Evolutionary conservation across 2,329 filamentous ascomycete genomes (phyloP).

Genomic region (Dactylellina leptospora): DNA sequence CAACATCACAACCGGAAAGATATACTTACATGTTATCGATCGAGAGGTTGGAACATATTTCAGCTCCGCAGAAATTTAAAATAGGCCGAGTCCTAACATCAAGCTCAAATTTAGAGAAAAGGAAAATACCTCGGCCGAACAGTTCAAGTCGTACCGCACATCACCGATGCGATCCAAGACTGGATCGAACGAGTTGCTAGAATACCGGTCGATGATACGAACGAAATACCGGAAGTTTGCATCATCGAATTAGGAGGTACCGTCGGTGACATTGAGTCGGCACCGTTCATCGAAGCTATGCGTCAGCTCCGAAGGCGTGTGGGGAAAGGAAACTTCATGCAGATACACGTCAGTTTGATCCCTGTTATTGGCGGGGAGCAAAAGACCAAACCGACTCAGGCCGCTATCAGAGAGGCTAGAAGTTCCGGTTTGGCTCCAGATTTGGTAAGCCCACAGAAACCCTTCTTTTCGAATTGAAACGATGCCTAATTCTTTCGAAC

Average conservation of each 20-base stretch:
- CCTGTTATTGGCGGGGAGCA: conserved; percentile 80
- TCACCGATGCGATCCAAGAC: conserved; percentile 89
- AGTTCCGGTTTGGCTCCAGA: conserved; percentile 71
- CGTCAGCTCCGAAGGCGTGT: conserved; percentile 77
- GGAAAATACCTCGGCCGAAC: conserved; percentile 88
- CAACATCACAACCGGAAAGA: conserved; percentile 98
- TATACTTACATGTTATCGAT: conserved; percentile 88
- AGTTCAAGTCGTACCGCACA: conserved; percentile 89
- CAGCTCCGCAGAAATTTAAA: background rate
- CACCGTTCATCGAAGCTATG: conserved; percentile 87
- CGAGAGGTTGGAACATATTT: conserved; percentile 63
- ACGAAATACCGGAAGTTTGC: conserved; percentile 86
- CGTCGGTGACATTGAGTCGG: conserved; percentile 81
- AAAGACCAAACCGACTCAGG: conserved; percentile 97
- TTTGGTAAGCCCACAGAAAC: conserved; percentile 51
- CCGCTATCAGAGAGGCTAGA: conserved; percentile 83
- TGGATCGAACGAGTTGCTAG: conserved; percentile 88
- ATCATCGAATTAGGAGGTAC: conserved; percentile 73
- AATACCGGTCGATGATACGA: conserved; percentile 85
- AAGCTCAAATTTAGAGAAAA: conserved; percentile 59
- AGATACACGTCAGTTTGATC: conserved; percentile 88
- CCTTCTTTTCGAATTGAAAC: background rate
- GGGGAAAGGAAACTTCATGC: conserved; percentile 81
- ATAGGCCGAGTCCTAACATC: background rate
- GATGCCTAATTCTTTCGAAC: background rate